Base-by-base conservation (phyloP, 176 grass and related monocot genomes). In the Alloteropsis semialata region DNA sequence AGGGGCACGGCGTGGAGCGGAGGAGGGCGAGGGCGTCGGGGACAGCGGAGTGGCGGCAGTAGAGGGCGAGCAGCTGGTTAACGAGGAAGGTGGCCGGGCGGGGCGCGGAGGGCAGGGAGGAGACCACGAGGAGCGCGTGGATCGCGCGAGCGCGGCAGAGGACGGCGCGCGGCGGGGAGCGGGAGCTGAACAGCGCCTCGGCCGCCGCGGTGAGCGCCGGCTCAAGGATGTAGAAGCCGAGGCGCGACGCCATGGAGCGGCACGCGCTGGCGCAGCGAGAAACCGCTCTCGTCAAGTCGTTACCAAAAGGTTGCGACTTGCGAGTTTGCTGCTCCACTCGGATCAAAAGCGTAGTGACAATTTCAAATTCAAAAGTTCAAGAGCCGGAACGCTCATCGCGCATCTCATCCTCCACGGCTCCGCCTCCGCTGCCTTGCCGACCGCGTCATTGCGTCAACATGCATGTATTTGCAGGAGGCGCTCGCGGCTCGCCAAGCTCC, bases 1-100 rank as follows among this genome's bases (percentile, higher is more conserved):
- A 86, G 66, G 90, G 86, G 8, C 22, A 13, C 11, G 86, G 84
- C 58, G 88, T 89, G 88, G 81, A 77, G 64, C 88, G 90, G 84
- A 97, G 93, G 74, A 97, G 72, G 33, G 86, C 91, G 56, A 83
- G 65, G 15, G 92, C 95, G 59, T 94, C 86, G 18, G 77, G 22
- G 33, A 98, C 36, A 65, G 90, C 84, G 65, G 81, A 49, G 64
- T 75, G 86, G 64, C 78, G 86, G 49, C 48, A 43, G 74, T 94
- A 98, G 63, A 98, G 83, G 6, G 90, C 84, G 55, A 98, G 84
- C 54, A 98, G 74, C 65, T 98, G 94, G 88, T 98, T 98, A 33
- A 67, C 71, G 55, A 91, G 60, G 81, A 98, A 94, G 25, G 89
- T 88, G 61, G 89, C 3, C 42, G 15, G 63, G 82, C 19, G 77